Evolutionary conservation across 805 yeast species (phyloP), one percentile per base, ranked within the genome.

Genomic region (Tetrapisispora arboricola): DNA sequence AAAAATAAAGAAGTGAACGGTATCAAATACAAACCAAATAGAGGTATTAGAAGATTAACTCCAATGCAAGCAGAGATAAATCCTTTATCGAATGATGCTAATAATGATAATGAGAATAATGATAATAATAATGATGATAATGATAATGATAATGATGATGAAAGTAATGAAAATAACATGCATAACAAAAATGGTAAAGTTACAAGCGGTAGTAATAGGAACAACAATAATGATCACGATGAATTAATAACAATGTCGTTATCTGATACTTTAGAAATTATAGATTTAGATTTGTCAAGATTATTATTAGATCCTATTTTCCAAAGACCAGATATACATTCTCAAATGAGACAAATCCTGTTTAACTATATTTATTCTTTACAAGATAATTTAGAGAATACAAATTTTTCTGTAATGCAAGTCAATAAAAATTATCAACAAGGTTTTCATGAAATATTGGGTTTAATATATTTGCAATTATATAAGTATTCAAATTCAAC

Each of bases 361-460:
- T 51, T 51, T 41, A 51, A 49, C 42, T 57, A 53, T 39, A 42
- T 41, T 4, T 22, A 36, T 13, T 15, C 30, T 5, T 21, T 41
- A 27, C 40, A 36, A 27, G 24, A 32, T 3, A 30, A 30, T 22
- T 24, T 31, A 22, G 35, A 41, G 8, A 34, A 34, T 16, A 47
- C 38, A n/a, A 38, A 15, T 17, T 28, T 7, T 11, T 20, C 32
- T 16, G 32, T 36, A 2, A 19, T 32, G 3, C 29, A 27, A 18
- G 8, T 30, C 25, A 36, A 36, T 19, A 36, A 29, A 32, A 41
- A 32, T 33, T 59, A 59, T 44, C 57, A 50, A 38, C 64, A 59
- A 40, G 64, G 64, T 1, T 58, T 49, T 40, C 64, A 59, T 39
- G 64, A 59, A 40, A 33, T 59, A 10, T 46, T 59, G 18, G 59